Evolutionary conservation across 2,329 filamentous ascomycete species (phyloP).

Genomic region (Apiospora aurea): DNA sequence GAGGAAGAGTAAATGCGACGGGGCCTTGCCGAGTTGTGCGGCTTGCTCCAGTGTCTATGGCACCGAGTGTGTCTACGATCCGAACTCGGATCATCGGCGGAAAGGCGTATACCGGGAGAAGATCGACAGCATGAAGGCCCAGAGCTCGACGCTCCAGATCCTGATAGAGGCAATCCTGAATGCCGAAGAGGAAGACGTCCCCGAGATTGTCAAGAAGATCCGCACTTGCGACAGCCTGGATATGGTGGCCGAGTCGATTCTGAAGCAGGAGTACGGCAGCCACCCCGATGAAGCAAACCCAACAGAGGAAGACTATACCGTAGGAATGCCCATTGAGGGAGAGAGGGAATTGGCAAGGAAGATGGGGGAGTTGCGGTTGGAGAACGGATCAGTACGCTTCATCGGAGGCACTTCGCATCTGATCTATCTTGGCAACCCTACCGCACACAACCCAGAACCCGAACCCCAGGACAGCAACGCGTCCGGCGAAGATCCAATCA

Average conservation of each 20-base stretch:
- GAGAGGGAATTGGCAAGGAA: constrained; percentile 88
- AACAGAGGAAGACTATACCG: constrained; percentile 49
- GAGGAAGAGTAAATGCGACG: constrained; percentile 89
- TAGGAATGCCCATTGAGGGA: constrained; percentile 54
- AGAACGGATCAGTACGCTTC: constrained; percentile 87
- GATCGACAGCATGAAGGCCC: constrained; percentile 85
- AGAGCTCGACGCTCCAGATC: constrained; percentile 88
- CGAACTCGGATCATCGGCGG: constrained; percentile 92
- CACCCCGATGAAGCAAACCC: constrained; percentile 48
- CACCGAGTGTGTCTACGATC: constrained; percentile 92
- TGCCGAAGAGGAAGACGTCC: constrained; percentile 85
- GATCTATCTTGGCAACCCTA: constrained; percentile 73
- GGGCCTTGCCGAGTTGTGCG: constrained; percentile 87
- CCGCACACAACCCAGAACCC: constrained; percentile 47
- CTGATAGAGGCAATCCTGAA: constrained; percentile 92
- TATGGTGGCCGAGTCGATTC: constrained; percentile 59
- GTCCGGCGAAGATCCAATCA: constrained; percentile 72
- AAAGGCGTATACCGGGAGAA: constrained; percentile 98
- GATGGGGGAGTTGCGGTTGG: constrained; percentile 89
- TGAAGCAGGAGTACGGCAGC: constrained; percentile 51
- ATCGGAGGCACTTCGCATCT: constrained; percentile 95
- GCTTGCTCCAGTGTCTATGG: constrained; percentile 95
- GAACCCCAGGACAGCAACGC: constrained; percentile 54
- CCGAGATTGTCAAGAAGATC: constrained; percentile 82
- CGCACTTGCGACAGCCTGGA: constrained; percentile 80